Evolutionary conservation across 2,329 filamentous ascomycete genomes (phyloP).

Genomic region (Trichoderma oligosporum): DNA sequence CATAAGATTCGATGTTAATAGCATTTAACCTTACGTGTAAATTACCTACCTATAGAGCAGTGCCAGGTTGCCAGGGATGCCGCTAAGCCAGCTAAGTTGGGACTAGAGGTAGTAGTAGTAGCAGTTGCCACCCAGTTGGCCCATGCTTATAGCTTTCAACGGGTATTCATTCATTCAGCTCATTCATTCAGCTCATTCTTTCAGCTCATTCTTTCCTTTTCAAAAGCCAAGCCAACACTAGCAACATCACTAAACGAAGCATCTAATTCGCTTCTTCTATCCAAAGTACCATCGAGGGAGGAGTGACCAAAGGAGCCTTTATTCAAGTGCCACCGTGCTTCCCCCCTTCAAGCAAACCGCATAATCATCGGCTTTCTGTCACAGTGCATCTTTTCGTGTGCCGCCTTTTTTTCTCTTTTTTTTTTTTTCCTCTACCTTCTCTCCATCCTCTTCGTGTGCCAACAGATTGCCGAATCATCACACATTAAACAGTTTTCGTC

Average conservation of each 20-base stretch:
- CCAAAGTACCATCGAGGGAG: background rate
- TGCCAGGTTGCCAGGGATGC: too few relatives aligned
- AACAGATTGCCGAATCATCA: constrained; percentile 14
- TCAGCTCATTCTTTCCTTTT: constrained; percentile 3
- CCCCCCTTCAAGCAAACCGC: constrained; percentile 22
- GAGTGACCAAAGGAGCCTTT: background rate
- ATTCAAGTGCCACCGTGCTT: constrained; percentile 18
- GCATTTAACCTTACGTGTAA: too few relatives aligned
- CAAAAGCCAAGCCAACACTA: background rate
- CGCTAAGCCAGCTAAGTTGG: too few relatives aligned
- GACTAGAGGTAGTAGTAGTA: too few relatives aligned
- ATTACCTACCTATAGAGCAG: too few relatives aligned
- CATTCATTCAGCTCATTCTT: background rate
- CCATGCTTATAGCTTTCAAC: constrained; percentile 14
- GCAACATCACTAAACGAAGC: background rate
- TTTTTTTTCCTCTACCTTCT: constrained; percentile 17
- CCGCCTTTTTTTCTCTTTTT: constrained; percentile 18
- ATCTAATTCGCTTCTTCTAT: background rate
- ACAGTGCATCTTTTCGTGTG: constrained; percentile 21
- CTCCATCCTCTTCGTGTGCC: constrained; percentile 9
- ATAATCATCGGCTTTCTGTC: constrained; percentile 28
- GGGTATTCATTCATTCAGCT: background rate
- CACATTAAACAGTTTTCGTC: constrained; percentile 4
- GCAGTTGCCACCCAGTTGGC: constrained; percentile 9
- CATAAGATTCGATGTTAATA: too few relatives aligned